Conservation (phyloP, 2,329 filamentous ascomycete species). For the Ascochyta rabiei region DNA sequence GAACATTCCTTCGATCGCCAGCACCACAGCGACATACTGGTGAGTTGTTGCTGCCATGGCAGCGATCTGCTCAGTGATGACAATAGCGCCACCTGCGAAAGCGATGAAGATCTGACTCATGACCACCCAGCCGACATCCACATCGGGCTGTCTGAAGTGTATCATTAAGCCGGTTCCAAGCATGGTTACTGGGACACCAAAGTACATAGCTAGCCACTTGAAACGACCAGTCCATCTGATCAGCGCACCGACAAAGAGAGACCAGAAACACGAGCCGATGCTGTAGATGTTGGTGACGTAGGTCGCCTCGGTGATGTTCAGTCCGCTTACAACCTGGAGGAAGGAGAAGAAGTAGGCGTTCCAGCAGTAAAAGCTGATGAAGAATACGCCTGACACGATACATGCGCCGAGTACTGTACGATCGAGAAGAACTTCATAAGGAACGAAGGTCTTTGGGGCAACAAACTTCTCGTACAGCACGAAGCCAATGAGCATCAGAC, state of each 20-base stretch:
- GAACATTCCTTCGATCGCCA: conserved; percentile 61
- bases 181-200: conserved; percentile 32
- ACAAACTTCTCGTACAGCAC: conserved; percentile 48
- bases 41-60: conserved; percentile 31
- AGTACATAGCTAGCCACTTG: conserved; percentile 31
- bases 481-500: conserved; percentile 44
- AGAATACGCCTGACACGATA: conserved; percentile 51
- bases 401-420: conserved; percentile 60
- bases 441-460: conserved; percentile 50
- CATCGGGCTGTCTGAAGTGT: conserved; percentile 38
- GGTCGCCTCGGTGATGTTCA: conserved; percentile 36
- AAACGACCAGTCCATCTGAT: conserved; percentile 33
- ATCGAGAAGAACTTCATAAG: conserved; percentile 54
- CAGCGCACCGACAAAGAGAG: conserved; percentile 25
- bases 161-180: conserved; percentile 43
- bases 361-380: conserved; percentile 43
- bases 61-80: conserved; percentile 36
- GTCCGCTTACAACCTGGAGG: conserved; percentile 46
- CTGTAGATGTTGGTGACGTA: conserved; percentile 48
- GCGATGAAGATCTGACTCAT: conserved; percentile 46
- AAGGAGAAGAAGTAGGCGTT: conserved; percentile 50
- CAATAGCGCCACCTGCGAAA: conserved; percentile 31
- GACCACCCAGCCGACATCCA: conserved; percentile 41
- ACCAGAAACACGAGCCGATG: conserved; percentile 34
- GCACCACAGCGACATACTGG: conserved; percentile 31